Evolutionary conservation across 2,329 filamentous ascomycete species (phyloP), one percentile per base, ranked within the genome.

Genomic region (Aotearoamyces nothofagi): DNA sequence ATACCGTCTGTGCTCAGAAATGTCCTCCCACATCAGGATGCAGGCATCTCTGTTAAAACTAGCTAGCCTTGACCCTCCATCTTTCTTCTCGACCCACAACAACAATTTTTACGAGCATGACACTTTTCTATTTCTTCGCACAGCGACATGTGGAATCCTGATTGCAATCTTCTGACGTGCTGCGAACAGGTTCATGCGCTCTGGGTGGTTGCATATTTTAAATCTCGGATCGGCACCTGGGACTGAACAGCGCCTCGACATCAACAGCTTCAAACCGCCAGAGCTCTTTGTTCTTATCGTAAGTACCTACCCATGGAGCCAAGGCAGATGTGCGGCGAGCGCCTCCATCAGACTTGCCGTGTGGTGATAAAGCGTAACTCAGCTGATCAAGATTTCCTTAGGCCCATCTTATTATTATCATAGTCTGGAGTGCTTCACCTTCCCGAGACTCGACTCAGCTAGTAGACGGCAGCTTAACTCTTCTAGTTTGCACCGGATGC

Each of bases 201-300:
- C 28, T 41, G 46, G 45, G 42, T 46, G 41, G 43, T 45, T 46
- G 45, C 45, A 49, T 44, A 45, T 30, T 33, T 30, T 30, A 30
- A 31, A 41, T 17, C 29, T 16, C 24, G 12, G n/a, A 17, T 29
- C 26, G n/a, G 11, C 17, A n/a, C 17, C 17, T 31, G 22, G 14
- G 17, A 26, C 29, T 26, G 12, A 11, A 17, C 13, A 15, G 22
- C 29, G 26, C 15, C 15, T 31, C 15, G 15, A 34, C 35, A 33
- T 43, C 42, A 42, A 43, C 33, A 42, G 34, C 41, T 37, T 43
- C 39, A 43, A 40, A 28, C 42, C 38, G 19, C 19, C 19, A n/a
- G 15, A 12, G 20, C 30, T 37, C 30, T 43, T 45, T 42, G 37
- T 42, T 15, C 12, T 36, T 34, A 24, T 30, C 29, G 42, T 44